These are phyloP conservation scores for Penicillium lividum DNA, from an alignment of 495 filamentous ascomycete species.

Conservation along the genomic window DNA sequence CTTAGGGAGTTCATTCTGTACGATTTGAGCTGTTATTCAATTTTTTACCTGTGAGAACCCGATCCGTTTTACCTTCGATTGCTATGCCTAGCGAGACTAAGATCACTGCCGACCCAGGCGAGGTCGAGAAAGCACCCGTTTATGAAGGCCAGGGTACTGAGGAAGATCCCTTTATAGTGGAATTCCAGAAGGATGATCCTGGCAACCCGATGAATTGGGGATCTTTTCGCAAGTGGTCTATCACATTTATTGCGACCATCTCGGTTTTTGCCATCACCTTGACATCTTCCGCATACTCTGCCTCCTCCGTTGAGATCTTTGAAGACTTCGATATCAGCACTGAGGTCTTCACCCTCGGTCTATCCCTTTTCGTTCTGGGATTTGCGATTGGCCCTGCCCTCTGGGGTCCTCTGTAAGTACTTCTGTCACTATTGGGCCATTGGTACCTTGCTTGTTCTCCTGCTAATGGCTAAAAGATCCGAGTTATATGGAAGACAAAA, in stretches of 20 bases:
- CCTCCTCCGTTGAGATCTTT: constrained; percentile 35
- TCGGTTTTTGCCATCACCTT: constrained; percentile 27
- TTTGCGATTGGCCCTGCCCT: constrained; percentile 50
- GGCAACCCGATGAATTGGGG: constrained; percentile 60
- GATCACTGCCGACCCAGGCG: neutral
- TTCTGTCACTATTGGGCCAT: no score
- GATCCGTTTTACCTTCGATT: no score
- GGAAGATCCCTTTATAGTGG: constrained; percentile 67
- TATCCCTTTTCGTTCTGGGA: constrained; percentile 52
- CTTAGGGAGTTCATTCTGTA: no score
- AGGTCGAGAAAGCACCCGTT: constrained; percentile 5
- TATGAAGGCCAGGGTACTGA: constrained; percentile 49
- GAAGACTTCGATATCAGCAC: constrained; percentile 41
- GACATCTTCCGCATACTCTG: constrained; percentile 48
- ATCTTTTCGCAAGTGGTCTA: constrained; percentile 18
- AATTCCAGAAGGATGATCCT: constrained; percentile 61
- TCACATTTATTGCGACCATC: constrained; percentile 20
- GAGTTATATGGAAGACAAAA: constrained; percentile 50
- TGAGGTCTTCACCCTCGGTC: constrained; percentile 46
- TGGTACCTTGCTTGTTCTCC: no score
- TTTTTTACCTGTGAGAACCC: no score
- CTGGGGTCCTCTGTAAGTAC: constrained; percentile 31
- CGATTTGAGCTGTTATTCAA: no score
- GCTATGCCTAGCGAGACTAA: neutral
- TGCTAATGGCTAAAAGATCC: constrained; percentile 18